Evolutionary conservation across 2,329 filamentous ascomycete species (phyloP).

Genomic region (Penicillium concentricum): DNA sequence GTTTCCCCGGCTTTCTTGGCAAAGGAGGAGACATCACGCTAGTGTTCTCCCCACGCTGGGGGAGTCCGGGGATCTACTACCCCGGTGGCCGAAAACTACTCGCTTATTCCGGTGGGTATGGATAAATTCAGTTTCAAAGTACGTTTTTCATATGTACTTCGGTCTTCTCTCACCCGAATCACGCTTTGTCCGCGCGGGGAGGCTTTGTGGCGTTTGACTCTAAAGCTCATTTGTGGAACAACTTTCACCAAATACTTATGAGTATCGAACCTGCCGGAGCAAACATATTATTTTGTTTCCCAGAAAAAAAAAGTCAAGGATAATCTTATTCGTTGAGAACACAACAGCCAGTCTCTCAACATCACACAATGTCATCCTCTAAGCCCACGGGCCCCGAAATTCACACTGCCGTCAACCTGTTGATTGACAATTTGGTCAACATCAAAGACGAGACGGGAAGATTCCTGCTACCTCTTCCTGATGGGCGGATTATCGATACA

Average conservation of each 20-base stretch:
- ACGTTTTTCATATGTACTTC: neutral
- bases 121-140: neutral
- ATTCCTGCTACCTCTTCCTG: conserved; percentile 68
- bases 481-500: conserved; percentile 76
- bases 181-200: conserved; percentile 17
- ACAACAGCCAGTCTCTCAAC: neutral
- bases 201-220: conserved; percentile 5
- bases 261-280: neutral
- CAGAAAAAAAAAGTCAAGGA: neutral
- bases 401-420: conserved; percentile 58
- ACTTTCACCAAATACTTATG: neutral
- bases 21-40: neutral
- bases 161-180: conserved; percentile 19
- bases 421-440: conserved; percentile 73
- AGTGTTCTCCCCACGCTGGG: neutral
- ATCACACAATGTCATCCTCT: conserved; percentile 17
- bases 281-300: conserved; percentile 1
- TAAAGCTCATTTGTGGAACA: conserved; percentile 17
- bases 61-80: conserved; percentile 19
- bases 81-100: conserved; percentile 3
- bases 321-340: neutral
- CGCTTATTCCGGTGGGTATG: neutral
- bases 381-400: conserved; percentile 39
- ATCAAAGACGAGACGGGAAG: conserved; percentile 74
- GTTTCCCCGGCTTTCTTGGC: conserved; percentile 7